These are phyloP conservation scores for Aspergillus carbonarius DNA, from an alignment of 2,329 filamentous ascomycete species.

Conservation along the genomic window DNA sequence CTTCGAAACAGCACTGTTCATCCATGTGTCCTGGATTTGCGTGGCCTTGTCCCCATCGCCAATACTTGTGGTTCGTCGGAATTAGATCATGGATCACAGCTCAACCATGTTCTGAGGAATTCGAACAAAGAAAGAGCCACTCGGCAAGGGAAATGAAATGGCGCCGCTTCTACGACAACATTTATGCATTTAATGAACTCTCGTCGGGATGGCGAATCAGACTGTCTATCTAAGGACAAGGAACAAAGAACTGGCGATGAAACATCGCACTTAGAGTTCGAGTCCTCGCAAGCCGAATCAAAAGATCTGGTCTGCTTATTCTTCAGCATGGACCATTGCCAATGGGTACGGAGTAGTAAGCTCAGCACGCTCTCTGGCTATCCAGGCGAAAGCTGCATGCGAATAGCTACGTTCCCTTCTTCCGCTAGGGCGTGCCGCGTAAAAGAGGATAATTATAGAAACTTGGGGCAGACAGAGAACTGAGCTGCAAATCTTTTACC, in stretches of 20 bases:
- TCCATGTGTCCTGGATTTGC: background rate
- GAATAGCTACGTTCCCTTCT: background rate
- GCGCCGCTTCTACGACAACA: background rate
- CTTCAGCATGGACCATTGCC: background rate
- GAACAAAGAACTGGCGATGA: background rate
- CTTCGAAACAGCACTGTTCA: background rate
- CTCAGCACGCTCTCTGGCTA: background rate
- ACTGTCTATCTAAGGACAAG: background rate
- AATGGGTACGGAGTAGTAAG: background rate
- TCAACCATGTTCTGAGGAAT: background rate
- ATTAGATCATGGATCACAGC: background rate
- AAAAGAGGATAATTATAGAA: constrained; percentile 21
- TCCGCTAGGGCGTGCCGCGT: background rate
- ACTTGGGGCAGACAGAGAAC: background rate
- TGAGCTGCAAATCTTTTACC: constrained; percentile 7
- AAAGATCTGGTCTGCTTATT: background rate
- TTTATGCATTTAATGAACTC: background rate
- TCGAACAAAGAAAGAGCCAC: background rate
- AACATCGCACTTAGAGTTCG: background rate
- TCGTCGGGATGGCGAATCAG: background rate
- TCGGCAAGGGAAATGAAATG: background rate
- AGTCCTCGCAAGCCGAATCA: background rate
- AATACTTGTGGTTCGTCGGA: background rate
- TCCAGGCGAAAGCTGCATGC: constrained; percentile 7
- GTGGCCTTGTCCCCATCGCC: background rate